Evolutionary conservation across 768 basidiomycete species (phyloP).

Genomic region (Agaricus blazei): DNA sequence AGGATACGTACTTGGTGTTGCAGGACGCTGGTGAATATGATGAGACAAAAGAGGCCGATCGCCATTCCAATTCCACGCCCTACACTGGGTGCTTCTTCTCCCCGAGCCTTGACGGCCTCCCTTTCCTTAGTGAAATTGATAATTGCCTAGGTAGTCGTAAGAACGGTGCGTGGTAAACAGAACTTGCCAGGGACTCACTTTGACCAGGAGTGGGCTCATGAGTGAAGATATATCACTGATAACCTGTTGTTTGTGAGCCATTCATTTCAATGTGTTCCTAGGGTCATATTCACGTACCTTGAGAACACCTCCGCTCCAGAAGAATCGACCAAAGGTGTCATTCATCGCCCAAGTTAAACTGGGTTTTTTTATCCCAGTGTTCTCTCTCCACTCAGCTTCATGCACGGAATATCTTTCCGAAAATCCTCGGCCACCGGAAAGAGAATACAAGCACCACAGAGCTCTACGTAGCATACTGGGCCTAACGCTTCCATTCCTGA

Average conservation of each 20-base stretch:
- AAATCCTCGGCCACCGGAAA: constrained; percentile 20
- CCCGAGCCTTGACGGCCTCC: constrained; percentile 30
- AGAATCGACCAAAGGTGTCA: constrained; percentile 50
- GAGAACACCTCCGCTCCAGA: constrained; percentile 60
- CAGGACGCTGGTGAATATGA: constrained; percentile 47
- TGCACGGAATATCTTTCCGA: constrained; percentile 21
- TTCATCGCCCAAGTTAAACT: constrained; percentile 59
- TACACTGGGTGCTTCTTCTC: constrained; percentile 30
- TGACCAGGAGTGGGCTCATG: constrained; percentile 59
- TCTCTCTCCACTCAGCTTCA: constrained; percentile 40
- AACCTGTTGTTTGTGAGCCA: constrained; percentile 31
- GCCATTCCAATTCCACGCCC: constrained; percentile 59
- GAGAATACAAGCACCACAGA: constrained; percentile 35
- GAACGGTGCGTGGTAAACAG: background rate
- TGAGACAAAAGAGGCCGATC: constrained; percentile 45
- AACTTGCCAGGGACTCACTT: constrained; percentile 25
- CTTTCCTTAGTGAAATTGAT: constrained; percentile 55
- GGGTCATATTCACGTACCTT: constrained; percentile 33
- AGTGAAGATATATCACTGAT: constrained; percentile 56
- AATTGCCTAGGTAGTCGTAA: constrained; percentile 34
- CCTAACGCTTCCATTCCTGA: constrained; percentile 38
- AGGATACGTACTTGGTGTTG: constrained; percentile 50
- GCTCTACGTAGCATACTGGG: constrained; percentile 34
- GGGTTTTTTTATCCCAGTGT: constrained; percentile 38
- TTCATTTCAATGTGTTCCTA: background rate